Base-by-base conservation (phyloP, 371 early-diverging fungal species). In the Mortierella sp. region DNA sequence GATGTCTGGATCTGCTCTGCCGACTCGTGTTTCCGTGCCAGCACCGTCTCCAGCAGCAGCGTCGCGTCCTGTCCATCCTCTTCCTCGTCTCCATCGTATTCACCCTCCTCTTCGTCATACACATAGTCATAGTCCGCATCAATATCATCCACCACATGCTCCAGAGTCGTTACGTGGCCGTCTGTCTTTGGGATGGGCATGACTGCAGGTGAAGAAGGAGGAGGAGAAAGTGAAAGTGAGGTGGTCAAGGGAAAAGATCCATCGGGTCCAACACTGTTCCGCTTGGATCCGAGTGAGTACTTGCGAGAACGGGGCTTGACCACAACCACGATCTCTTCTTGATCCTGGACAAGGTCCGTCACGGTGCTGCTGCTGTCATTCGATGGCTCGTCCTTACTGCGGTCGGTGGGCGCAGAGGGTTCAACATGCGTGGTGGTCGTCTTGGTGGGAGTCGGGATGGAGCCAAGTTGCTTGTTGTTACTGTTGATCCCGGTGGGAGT, bases 321-420 rank as follows among this genome's bases (percentile, higher is more conserved):
- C 9, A 37, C 37, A 3, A 37, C 64, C 68, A 19, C 68, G 68
- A 26, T 60, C 56, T 9, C 57, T 50, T 23, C 44, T 48, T 9
- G 58, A 30, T 64, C 65, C 26, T 57, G 18, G 2, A 68, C 68
- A 6, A 63, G 60, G 60, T 71, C 71, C 1, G 76, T 64, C 18
- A 70, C 76, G 2, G 76, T 75, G 55, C 76, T 57, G 28, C 66
- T 70, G 51, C 75, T 75, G 44, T 75, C 75, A 48, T 67, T 70
- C 7, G 66, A 55, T 21, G 55, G 63, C 51, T 73, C 73, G 52
- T 72, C 64, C 26, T 50, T 25, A 12, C 43, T 51, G 16, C 21
- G 51, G 21, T 51, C 51, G 51, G 46, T 62, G 28, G 62, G 15
- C 21, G 26, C 29, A 48, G 63, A 52, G 21, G 23, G 18, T 37